Base-by-base conservation (phyloP, 257 asterid species). In the Przewalskia tangutica region DNA sequence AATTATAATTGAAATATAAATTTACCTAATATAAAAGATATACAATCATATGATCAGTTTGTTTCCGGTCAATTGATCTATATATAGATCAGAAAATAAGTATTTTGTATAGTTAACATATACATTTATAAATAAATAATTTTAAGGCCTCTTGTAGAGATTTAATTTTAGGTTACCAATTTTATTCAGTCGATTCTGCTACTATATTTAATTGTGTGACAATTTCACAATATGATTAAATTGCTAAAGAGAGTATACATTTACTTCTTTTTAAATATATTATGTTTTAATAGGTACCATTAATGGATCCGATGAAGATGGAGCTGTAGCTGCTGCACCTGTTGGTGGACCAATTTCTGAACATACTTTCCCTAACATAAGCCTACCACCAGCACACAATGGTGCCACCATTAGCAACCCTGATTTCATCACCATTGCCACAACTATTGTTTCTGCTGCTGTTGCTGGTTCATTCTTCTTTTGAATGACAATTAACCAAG, bases 291-390 rank as follows among this genome's bases (percentile, higher is more conserved):
- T 58, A 66, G 60, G 79, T 48, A 68, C 87, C 32, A 44, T 85
- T 1, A 80, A 40, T 1, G 91, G 87, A 4, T 6, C 53, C 7
- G 3, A 4, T 4, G 79, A 23, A 2, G 12, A 73, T 12, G 18
- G 77, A 8, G 4, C 16, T 2, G 77, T 18, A 7, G 23, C 13
- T 2, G 97, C 90, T 2, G 94, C 95, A 50, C 91, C 97, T 0
- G 80, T 88, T 12, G 95, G 97, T 5, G 89, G 89, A 10, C 95
- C 94, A 0, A 89, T 89, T 23, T 66, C 91, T 1, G 81, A 55
- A 1, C 86, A 88, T 13, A 83, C 80, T 23, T 85, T 87, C 63
- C 67, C 88, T 48, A 38, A 82, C 32, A 63, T 59, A 23, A 32
- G 85, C 7, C 85, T 88, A 0, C 86, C 87, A 6, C 81, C 82